Evolutionary conservation across 768 basidiomycete genomes (phyloP), one percentile per base, ranked within the genome.

Genomic region (Basidioascus undulatus): DNA sequence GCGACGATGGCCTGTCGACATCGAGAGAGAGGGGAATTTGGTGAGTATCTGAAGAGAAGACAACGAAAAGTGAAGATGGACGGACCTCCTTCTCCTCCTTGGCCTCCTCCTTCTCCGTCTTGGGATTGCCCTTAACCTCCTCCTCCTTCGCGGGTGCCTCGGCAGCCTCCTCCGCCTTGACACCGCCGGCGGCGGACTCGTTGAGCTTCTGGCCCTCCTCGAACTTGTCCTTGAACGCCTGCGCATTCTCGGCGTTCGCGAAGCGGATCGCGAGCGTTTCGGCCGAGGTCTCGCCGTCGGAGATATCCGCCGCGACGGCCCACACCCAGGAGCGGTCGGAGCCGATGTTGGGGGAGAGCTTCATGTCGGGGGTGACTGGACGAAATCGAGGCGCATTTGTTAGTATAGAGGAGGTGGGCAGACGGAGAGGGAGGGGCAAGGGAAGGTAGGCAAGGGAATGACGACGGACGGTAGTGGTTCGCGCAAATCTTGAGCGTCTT

Each of bases 401-500:
- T n/a, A n/a, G n/a, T n/a, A 8, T 24, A 16, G 24, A 21, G 13
- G 7, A 16, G 12, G 3, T 26, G 12, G 6, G n/a, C 37, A 5
- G 8, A 34, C 32, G 9, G 47, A 18, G 24, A 30, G 42, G 15
- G 8, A 5, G 11, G 24, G 18, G 25, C 10, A 40, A 19, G 20
- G 33, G 25, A 27, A 33, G 6, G 6, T 4, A 16, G 24, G 35
- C 33, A 39, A 28, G 27, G 20, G 18, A 5, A 12, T 37, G n/a
- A 35, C 19, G 10, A 61, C 67, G 62, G 54, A 94, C 92, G 73
- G 49, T 71, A 62, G 63, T 96, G 92, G 65, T 98, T 98, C 43
- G 92, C 92, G 61, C 92, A 96, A 62, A 96, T 87, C 62, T 98
- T 96, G 61, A 84, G 69, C 36, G 92, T 98, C 74, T 94, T 94